Conservation (phyloP, 1,284 basidiomycete species). For the Cutaneotrichosporon sp. region DNA sequence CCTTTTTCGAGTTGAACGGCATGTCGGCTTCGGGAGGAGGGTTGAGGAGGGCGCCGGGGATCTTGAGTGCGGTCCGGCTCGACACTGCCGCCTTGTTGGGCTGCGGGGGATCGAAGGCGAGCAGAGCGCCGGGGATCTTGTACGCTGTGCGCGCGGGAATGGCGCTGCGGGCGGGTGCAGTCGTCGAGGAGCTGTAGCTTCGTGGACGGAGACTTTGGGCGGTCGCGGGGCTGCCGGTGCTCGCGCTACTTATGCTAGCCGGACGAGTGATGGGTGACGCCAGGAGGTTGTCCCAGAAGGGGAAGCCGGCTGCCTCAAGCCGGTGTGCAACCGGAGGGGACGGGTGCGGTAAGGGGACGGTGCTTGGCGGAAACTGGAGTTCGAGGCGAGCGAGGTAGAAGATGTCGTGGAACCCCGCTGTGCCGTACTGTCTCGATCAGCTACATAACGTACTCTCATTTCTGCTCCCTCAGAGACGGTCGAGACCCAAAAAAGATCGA, state of each 20-base stretch:
- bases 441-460: too few species aligned
- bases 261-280: background rate
- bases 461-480: background rate
- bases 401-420: constrained; percentile 33
- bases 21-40: background rate
- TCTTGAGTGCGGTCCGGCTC: background rate
- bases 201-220: background rate
- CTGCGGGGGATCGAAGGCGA: background rate
- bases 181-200: background rate
- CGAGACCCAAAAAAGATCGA: background rate
- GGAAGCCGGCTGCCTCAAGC: constrained; percentile 29
- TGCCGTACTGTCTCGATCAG: constrained; percentile 26
- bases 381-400: constrained; percentile 35
- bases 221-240: background rate
- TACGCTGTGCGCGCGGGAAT: background rate
- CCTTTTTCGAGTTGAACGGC: constrained; percentile 4
- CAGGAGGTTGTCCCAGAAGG: constrained; percentile 12
- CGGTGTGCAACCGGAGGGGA: constrained; percentile 20
- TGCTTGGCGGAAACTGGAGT: constrained; percentile 28
- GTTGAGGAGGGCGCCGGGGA: constrained; percentile 1
- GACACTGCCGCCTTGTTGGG: background rate
- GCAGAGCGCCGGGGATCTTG: background rate
- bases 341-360: constrained; percentile 25
- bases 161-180: background rate
- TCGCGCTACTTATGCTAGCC: background rate